phyloP scores from a whole-genome alignment of 257 asterid genomes.

The Knoxia roxburghii region DNA sequence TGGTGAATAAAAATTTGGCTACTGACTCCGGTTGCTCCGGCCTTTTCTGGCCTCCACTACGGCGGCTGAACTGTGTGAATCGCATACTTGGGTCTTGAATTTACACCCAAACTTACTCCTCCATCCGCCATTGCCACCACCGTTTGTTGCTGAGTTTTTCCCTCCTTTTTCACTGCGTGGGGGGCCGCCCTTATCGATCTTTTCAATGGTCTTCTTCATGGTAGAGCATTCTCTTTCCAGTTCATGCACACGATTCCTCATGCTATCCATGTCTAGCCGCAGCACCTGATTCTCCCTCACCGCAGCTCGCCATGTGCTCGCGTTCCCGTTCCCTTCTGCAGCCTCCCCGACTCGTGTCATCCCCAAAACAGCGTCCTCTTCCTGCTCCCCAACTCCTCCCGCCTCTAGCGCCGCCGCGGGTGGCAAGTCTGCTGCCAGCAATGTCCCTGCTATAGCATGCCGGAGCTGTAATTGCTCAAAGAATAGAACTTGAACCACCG shows the following conservation, averaged over 20 bases:
- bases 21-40: constrained; percentile 46
- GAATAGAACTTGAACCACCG: constrained; percentile 90
- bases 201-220: constrained; percentile 64
- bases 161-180: constrained; percentile 30
- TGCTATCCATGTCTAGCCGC: constrained; percentile 75
- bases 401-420: constrained; percentile 23
- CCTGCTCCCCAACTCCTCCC: constrained; percentile 27
- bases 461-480: constrained; percentile 99
- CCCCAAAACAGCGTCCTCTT: constrained; percentile 13
- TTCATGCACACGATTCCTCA: constrained; percentile 83
- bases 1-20: neutral
- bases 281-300: constrained; percentile 87
- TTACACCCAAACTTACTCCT: constrained; percentile 74
- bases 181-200: constrained; percentile 44
- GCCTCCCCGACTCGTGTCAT: constrained; percentile 22
- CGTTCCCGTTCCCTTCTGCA: constrained; percentile 16
- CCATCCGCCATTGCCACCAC: constrained; percentile 43
- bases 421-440: constrained; percentile 41
- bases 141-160: neutral
- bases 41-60: constrained; percentile 49
- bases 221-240: constrained; percentile 80
- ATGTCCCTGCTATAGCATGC: constrained; percentile 80
- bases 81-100: constrained; percentile 88
- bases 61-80: constrained; percentile 72
- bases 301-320: constrained; percentile 56